Base-by-base conservation (phyloP, 2,329 filamentous ascomycete species). In the Stachybotrys elegans region DNA sequence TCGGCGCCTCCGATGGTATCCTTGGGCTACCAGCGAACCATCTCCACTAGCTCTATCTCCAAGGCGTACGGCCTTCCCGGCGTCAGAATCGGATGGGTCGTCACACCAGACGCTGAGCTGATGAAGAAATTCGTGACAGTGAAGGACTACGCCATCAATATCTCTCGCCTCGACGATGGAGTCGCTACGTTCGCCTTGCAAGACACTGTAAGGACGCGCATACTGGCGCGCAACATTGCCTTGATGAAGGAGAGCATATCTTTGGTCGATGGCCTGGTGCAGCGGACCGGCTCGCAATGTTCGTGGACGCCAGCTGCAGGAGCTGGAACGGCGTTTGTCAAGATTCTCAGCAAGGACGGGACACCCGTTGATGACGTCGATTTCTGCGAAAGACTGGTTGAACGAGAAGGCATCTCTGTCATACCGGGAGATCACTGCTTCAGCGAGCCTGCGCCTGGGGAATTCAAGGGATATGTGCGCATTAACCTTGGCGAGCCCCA, bases 241-340 rank as follows among this genome's bases (percentile, higher is more conserved):
- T 22, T 47, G 6, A 38, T 29, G 20, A 20, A 23, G 31, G 34
- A 38, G 9, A 47, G 43, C 22, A 20, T 47, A 14, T 23, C 22
- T 5, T 27, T 36, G 8, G 16, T 47, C 4, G 43, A 43, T 12
- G 37, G 22, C 4, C 41, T 47, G 7, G 37, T 44, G 11, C 21
- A 47, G 40, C 23, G 29, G 14, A 42, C n/a, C 13, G 16, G 2
- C 12, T 12, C 6, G 17, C 17, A 29, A 11, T 31, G 23, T 9
- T 22, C 20, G 13, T 43, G 42, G 42, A 3, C 20, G 13, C 37
- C 37, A 23, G 9, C 42, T 6, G 17, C 13, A 14, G 42, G 42
- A 11, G 42, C 32, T 6, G 42, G 42, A 13, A 43, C 42, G 19
- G 42, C 42, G 14, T 43, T 43, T 21, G 34, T 43, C 25, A 31